Evolutionary conservation across 2,329 filamentous ascomycete genomes (phyloP).

Genomic region (Penicillium sp.): DNA sequence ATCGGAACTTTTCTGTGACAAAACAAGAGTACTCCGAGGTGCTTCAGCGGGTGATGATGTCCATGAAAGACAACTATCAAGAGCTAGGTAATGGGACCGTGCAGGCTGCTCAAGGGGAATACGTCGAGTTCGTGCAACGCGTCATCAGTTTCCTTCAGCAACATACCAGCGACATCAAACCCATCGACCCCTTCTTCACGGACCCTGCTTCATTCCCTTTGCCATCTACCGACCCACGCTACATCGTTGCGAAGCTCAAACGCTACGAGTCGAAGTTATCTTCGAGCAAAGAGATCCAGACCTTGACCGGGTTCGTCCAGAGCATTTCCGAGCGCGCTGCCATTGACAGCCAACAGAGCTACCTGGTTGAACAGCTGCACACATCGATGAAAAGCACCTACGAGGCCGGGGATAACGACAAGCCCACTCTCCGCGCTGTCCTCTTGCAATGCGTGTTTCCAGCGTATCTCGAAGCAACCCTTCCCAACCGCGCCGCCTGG

Average conservation of each 20-base stretch:
- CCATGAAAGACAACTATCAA: slow-evolving; percentile 61
- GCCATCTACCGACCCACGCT: slow-evolving; percentile 58
- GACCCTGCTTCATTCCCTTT: slow-evolving; percentile 60
- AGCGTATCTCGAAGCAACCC: slow-evolving; percentile 52
- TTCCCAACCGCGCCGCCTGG: slow-evolving; percentile 49
- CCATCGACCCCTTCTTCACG: slow-evolving; percentile 59
- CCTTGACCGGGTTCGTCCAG: slow-evolving; percentile 58
- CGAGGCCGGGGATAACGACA: slow-evolving; percentile 41
- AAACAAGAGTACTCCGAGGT: slow-evolving; percentile 50
- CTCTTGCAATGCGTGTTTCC: slow-evolving; percentile 56
- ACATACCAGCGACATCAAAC: slow-evolving; percentile 54
- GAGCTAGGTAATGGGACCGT: slow-evolving; percentile 45
- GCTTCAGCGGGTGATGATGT: slow-evolving; percentile 56
- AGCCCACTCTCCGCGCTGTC: slow-evolving; percentile 50
- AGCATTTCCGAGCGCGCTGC: slow-evolving; percentile 58
- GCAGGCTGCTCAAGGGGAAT: slow-evolving; percentile 47
- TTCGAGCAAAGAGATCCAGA: slow-evolving; percentile 50
- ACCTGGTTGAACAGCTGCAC: slow-evolving; percentile 54
- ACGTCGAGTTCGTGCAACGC: slow-evolving; percentile 61
- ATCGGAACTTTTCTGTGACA: slow-evolving; percentile 36
- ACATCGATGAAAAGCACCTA: slow-evolving; percentile 48
- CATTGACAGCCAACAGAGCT: slow-evolving; percentile 55
- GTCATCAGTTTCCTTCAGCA: slow-evolving; percentile 61
- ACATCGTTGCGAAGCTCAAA: slow-evolving; percentile 60
- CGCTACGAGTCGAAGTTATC: slow-evolving; percentile 56